Evolutionary conservation across 345 rosid species (phyloP).

Genomic region (Rhodamnia rubescens): DNA sequence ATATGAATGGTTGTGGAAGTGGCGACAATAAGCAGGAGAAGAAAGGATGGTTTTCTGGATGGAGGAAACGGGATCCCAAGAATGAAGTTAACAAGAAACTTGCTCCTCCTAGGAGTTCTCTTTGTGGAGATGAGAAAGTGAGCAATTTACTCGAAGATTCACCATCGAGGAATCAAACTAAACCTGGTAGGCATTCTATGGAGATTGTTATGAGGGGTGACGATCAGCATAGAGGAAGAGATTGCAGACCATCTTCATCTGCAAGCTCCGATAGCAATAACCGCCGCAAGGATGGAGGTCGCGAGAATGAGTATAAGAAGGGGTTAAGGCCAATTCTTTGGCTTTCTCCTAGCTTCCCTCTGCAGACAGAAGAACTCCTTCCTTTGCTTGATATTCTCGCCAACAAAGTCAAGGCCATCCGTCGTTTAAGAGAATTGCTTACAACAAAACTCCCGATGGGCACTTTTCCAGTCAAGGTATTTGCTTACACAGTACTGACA

Average conservation of each 20-base stretch:
- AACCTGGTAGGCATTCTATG: constrained; percentile 77
- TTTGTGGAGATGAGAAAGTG: constrained; percentile 76
- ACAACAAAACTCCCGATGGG: constrained; percentile 92
- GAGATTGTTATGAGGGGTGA: constrained; percentile 53
- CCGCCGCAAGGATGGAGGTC: constrained; percentile 48
- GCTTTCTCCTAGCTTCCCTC: constrained; percentile 80
- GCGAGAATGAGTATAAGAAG: constrained; percentile 89
- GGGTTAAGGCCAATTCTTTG: constrained; percentile 89
- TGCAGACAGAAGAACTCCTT: constrained; percentile 87
- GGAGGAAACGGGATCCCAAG: constrained; percentile 75
- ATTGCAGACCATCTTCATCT: constrained; percentile 36
- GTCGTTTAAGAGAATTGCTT: constrained; percentile 87
- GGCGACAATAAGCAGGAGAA: constrained; percentile 58
- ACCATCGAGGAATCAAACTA: constrained; percentile 45
- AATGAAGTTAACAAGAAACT: constrained; percentile 49
- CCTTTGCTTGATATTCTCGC: constrained; percentile 98
- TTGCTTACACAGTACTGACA: not conserved
- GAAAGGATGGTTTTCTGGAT: constrained; percentile 96
- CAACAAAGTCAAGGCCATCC: constrained; percentile 94
- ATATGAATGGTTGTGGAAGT: constrained; percentile 30
- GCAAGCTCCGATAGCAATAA: constrained; percentile 24
- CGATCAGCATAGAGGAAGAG: constrained; percentile 52
- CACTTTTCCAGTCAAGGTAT: constrained; percentile 94
- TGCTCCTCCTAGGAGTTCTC: constrained; percentile 71
- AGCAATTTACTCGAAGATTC: constrained; percentile 68